Conservation (phyloP, 768 basidiomycete species). For the Pisolithus sp. region DNA sequence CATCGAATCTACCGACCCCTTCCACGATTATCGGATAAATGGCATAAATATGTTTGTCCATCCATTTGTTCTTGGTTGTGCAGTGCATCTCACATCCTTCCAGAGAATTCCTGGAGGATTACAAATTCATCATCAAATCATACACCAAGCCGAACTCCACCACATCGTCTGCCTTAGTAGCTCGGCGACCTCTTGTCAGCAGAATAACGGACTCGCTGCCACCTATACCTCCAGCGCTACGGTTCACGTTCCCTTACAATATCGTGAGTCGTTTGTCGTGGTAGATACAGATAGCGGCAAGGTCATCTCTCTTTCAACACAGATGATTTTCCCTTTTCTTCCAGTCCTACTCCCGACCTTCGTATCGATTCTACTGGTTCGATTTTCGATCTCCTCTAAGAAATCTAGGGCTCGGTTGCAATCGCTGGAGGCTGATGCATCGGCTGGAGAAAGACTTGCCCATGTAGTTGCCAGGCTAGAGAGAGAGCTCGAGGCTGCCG, state of each 20-base stretch:
- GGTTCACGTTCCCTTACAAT: conserved; percentile 63
- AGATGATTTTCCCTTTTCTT: conserved; percentile 50
- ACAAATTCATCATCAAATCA: conserved; percentile 49
- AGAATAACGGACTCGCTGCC: conserved; percentile 34
- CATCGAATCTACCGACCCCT: conserved; percentile 64
- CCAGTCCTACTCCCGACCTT: conserved; percentile 63
- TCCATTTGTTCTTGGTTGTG: neutral
- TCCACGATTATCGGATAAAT: conserved; percentile 45
- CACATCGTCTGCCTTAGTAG: conserved; percentile 34
- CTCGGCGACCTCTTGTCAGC: conserved; percentile 42
- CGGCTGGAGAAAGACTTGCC: conserved; percentile 44
- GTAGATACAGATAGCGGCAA: neutral
- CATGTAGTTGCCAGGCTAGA: conserved; percentile 56
- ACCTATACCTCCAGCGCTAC: conserved; percentile 53
- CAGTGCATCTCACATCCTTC: conserved; percentile 3
- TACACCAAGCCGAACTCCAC: conserved; percentile 42
- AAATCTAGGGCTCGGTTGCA: conserved; percentile 61
- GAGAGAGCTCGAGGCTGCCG: conserved; percentile 50
- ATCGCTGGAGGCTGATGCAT: conserved; percentile 51
- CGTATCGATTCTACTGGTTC: conserved; percentile 47
- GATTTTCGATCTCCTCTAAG: conserved; percentile 51
- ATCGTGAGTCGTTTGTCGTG: conserved; percentile 39
- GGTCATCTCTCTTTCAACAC: neutral
- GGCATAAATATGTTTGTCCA: conserved; percentile 56
- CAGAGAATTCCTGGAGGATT: conserved; percentile 54